phyloP scores from a whole-genome alignment of 177 flowering plant genomes.

The Tripterygium wilfordii region DNA sequence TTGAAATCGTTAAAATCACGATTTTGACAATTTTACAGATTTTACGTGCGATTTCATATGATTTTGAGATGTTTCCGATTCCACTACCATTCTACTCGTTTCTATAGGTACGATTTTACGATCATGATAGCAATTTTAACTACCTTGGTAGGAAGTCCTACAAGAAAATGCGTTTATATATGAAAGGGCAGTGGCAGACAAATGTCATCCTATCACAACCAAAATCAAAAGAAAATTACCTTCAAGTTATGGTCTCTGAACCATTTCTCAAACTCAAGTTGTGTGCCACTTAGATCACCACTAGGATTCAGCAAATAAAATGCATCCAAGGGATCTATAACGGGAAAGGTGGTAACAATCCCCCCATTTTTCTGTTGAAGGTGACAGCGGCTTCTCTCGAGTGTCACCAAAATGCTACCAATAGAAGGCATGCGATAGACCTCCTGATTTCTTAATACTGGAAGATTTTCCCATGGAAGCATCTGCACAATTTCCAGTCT shows the following conservation, averaged over 20 bases:
- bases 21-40: too few relatives aligned
- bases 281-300: slow-evolving; percentile 77
- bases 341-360: slow-evolving; percentile 39
- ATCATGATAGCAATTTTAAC: too few relatives aligned
- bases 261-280: slow-evolving; percentile 81
- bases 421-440: slow-evolving; percentile 97
- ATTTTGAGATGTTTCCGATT: too few relatives aligned
- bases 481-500: slow-evolving; percentile 42
- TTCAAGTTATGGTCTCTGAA: slow-evolving; percentile 65
- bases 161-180: too few relatives aligned
- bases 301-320: slow-evolving; percentile 90
- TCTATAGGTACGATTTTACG: too few relatives aligned
- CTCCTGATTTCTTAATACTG: slow-evolving; percentile 72
- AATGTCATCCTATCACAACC: too few relatives aligned
- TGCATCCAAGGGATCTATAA: slow-evolving; percentile 87
- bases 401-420: slow-evolving; percentile 48
- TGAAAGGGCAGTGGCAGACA: too few relatives aligned
- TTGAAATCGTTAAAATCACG: too few relatives aligned
- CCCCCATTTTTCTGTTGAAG: slow-evolving; percentile 22
- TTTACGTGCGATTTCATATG: too few relatives aligned
- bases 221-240: slow-evolving; percentile 34
- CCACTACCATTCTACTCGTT: too few relatives aligned
- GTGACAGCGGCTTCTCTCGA: slow-evolving; percentile 31
- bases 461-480: slow-evolving; percentile 97
- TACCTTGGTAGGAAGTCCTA: too few relatives aligned